Percentiles rank a stretch among this genome's conserved stretches.
phyloP scores from a whole-genome alignment of 345 rosid genomes.

The Eucalyptus microcorys region DNA sequence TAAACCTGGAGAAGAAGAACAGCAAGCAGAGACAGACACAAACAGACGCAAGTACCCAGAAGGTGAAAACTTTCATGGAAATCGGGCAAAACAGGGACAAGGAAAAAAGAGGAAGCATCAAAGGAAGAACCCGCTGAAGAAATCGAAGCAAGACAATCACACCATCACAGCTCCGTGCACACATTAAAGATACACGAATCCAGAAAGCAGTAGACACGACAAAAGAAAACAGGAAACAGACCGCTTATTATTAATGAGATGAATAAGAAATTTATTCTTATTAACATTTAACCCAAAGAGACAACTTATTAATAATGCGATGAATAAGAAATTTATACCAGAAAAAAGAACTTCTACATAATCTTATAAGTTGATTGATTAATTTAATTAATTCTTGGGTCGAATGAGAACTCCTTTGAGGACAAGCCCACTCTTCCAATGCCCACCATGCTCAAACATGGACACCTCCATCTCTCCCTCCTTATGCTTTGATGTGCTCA shows the following conservation, averaged over 20 bases:
- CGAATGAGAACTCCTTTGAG: conserved; percentile 43
- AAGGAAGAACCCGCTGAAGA: background rate
- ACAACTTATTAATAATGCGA: too few relatives aligned
- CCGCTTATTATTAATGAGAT: too few relatives aligned
- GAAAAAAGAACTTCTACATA: background rate
- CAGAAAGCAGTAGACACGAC: background rate
- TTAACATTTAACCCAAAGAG: too few relatives aligned
- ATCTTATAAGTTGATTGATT: background rate
- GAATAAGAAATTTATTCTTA: fast-evolving
- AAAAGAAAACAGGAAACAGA: background rate
- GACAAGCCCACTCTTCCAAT: conserved; percentile 51
- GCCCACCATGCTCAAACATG: conserved; percentile 25
- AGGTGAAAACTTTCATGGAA: background rate
- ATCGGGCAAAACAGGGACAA: background rate
- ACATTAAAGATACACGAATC: background rate
- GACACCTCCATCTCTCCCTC: background rate
- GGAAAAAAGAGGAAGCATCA: background rate
- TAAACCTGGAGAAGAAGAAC: background rate
- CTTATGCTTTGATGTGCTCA: background rate
- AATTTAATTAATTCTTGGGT: conserved; percentile 5
- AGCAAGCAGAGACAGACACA: background rate
- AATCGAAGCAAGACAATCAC: background rate
- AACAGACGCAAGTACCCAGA: background rate
- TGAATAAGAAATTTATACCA: background rate
- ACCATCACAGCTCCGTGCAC: background rate